phyloP scores from a whole-genome alignment of 2,329 filamentous ascomycete species.

The Alternaria longipes region DNA sequence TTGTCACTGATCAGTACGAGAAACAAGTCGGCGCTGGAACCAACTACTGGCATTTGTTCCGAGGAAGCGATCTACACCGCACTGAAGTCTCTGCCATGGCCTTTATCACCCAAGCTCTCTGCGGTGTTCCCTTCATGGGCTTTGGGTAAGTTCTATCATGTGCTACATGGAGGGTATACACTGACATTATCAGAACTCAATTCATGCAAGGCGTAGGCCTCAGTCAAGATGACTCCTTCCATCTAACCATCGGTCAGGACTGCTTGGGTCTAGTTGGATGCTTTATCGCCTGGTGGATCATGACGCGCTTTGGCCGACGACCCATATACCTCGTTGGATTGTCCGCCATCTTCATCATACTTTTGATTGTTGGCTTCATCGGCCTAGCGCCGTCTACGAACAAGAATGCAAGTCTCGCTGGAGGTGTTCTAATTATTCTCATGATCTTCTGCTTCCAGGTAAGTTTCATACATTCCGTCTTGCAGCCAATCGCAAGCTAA shows the following conservation, averaged over 20 bases:
- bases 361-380: conserved; percentile 72
- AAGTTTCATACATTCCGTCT: not conserved
- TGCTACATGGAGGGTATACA: not conserved
- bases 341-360: conserved; percentile 29
- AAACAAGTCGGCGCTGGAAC: conserved; percentile 71
- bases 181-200: conserved; percentile 15
- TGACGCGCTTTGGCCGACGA: conserved; percentile 78
- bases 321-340: conserved; percentile 74
- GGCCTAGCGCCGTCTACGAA: conserved; percentile 60
- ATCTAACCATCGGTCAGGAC: conserved; percentile 35
- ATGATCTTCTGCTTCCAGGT: conserved; percentile 41
- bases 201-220: conserved; percentile 34
- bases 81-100: conserved; percentile 71
- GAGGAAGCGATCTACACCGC: conserved; percentile 76
- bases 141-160: conserved; percentile 18
- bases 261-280: conserved; percentile 59
- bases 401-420: conserved; percentile 57
- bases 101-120: conserved; percentile 55
- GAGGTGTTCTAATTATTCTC: conserved; percentile 35
- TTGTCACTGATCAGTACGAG: conserved; percentile 82
- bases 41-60: conserved; percentile 83
- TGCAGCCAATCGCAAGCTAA: conserved; percentile 64
- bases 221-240: conserved; percentile 34
- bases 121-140: conserved; percentile 37
- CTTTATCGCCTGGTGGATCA: conserved; percentile 80